These are phyloP conservation scores for Trifolium pratense DNA, from an alignment of 306 rosid species.

Conservation along the genomic window DNA sequence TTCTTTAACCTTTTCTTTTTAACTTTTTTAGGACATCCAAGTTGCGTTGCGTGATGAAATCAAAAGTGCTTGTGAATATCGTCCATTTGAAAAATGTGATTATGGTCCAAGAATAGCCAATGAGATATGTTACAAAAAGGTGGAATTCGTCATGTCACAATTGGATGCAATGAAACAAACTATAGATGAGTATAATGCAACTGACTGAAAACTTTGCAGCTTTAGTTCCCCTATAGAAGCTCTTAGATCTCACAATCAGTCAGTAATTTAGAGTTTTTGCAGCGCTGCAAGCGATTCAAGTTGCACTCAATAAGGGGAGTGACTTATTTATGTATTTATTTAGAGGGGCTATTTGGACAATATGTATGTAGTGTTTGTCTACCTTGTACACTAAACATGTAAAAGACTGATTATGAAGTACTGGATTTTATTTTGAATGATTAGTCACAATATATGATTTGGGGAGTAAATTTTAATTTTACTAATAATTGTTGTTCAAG, in stretches of 20 bases:
- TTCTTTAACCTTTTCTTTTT: background rate
- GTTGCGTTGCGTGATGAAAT: constrained; percentile 87
- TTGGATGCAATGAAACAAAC: constrained; percentile 81
- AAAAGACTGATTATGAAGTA: background rate
- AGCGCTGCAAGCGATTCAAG: background rate
- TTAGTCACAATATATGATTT: background rate
- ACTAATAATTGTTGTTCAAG: background rate
- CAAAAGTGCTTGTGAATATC: constrained; percentile 91
- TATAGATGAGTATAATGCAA: constrained; percentile 65
- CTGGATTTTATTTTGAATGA: constrained; percentile 1
- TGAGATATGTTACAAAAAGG: constrained; percentile 82
- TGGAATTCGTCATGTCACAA: constrained; percentile 68
- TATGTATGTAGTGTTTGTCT: background rate
- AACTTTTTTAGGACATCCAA: constrained; percentile 72
- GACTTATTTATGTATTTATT: background rate
- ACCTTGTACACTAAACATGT: background rate
- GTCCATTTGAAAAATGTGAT: constrained; percentile 96
- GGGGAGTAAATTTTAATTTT: background rate
- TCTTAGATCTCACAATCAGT: background rate
- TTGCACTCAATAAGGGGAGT: background rate
- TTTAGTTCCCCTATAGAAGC: constrained; percentile 30
- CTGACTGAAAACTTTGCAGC: constrained; percentile 44
- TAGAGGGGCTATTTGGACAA: constrained; percentile 14
- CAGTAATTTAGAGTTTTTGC: background rate
- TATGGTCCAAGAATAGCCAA: constrained; percentile 84